Percentiles rank a stretch among this genome's conserved stretches.
Evolutionary conservation across 352 stramenopile genomes (phyloP).

Genomic region (Phytophthora fragariaefolia): DNA sequence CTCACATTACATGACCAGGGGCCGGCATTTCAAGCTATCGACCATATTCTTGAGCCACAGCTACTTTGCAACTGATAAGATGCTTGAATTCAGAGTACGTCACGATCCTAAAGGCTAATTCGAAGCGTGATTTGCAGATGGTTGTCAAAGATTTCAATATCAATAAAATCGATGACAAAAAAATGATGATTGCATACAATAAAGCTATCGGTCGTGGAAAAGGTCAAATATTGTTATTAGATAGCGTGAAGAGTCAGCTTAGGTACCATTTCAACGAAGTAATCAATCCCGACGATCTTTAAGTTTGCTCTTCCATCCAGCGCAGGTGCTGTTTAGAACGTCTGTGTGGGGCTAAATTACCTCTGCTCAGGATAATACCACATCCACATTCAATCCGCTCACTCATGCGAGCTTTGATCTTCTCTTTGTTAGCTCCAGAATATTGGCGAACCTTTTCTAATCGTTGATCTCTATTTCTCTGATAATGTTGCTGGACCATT

Average conservation of each 20-base stretch:
- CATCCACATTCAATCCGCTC: slow-evolving; percentile 3
- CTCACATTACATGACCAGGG: not conserved
- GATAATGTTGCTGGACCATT: not conserved
- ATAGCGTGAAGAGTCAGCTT: not conserved
- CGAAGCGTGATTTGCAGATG: not conserved
- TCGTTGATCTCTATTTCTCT: not conserved
- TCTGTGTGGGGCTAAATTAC: no score
- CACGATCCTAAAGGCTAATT: no score
- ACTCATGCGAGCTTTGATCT: slow-evolving; percentile 6
- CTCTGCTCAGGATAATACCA: no score
- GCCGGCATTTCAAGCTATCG: no score
- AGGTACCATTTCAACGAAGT: not conserved
- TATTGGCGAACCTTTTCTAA: not conserved
- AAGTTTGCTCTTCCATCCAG: no score
- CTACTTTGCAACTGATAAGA: no score
- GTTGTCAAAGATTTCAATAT: not conserved
- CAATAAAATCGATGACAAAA: not conserved
- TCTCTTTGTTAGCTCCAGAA: not conserved
- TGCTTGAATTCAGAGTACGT: no score
- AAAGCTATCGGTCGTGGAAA: not conserved
- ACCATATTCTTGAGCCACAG: no score
- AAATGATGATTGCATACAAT: no score
- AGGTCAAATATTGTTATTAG: not conserved
- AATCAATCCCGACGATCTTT: no score
- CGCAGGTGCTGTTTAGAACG: no score